A percentile compares a stretch with the other conserved stretches of the same genome.
phyloP scores from a whole-genome alignment of 176 grass and related monocot genomes.

The Puccinellia tenuiflora region DNA sequence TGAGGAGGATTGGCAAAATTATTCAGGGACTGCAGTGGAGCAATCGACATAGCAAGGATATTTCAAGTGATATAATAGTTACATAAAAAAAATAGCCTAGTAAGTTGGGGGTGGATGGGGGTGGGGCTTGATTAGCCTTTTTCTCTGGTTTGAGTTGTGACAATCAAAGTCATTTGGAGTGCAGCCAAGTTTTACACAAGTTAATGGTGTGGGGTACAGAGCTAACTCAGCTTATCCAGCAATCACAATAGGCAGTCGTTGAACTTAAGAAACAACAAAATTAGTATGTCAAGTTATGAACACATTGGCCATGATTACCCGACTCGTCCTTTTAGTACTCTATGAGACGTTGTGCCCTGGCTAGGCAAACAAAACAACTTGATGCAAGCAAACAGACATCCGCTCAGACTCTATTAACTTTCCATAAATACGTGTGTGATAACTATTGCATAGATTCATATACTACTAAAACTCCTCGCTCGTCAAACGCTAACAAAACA shows the following conservation, averaged over 20 bases:
- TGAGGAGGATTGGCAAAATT: background rate
- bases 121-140: background rate
- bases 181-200: background rate
- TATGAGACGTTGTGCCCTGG: too few species aligned
- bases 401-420: background rate
- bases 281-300: background rate
- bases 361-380: background rate
- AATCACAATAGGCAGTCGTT: background rate
- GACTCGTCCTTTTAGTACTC: background rate
- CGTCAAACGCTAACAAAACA: background rate
- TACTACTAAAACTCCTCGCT: background rate
- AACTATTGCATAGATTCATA: background rate
- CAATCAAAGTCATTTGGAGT: background rate
- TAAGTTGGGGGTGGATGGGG: background rate
- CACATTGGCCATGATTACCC: background rate
- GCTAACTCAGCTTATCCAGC: background rate
- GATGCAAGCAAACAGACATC: background rate
- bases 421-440: background rate
- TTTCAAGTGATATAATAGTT: background rate
- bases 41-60: background rate
- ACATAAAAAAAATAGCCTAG: background rate
- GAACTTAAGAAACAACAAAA: background rate
- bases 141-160: background rate
- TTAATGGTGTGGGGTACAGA: background rate
- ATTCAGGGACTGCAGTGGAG: background rate